Base-by-base conservation (phyloP, 1,284 basidiomycete species). In the Puccinia brachypodii region DNA sequence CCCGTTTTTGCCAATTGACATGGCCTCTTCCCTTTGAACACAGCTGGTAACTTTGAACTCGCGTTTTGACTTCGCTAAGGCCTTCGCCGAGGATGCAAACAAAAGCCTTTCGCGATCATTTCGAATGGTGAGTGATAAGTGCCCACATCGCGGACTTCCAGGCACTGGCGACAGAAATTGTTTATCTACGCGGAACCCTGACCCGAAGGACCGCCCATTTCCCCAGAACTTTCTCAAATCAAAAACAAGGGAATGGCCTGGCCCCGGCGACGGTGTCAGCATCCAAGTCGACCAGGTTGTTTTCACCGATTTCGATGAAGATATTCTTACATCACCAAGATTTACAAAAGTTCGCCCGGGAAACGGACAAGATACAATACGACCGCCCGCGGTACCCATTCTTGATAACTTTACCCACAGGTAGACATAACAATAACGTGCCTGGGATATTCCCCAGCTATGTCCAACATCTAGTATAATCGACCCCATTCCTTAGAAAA, bases 31-130 rank as follows among this genome's bases (percentile, higher is more conserved):
- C 38, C 4, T 31, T 22, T 60, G 25, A 60, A 74, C 16, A 42
- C 19, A 76, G 75, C 62, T 76, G 60, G 58, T 76, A 31, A 76
- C 75, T 40, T 66, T 76, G 60, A 76, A 76, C 42, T 76, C 75
- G 31, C 60, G 75, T 36, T 75, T 75, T 60, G 73, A 75, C 73
- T 75, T 75, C 19, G 73, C 73, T 25, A 75, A 75, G n/a, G 73
- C 73, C n/a, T 75, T 75, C 16, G 73, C 73, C 22, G 73, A 75
- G 40, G 73, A 75, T 75, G 58, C 73, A 22, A 72, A 75, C 73
- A 75, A 75, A 28, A 75, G 58, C 19, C 73, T 58, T 60, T 75
- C 73, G 33, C 58, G 69, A 28, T 75, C 73, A 38, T 75, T 75
- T 33, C 47, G 58, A 58, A 75, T 58, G 73, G 73, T 75, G 22